Base-by-base conservation (phyloP, 1,284 basidiomycete genomes). In the Papiliotrema terrestris region DNA sequence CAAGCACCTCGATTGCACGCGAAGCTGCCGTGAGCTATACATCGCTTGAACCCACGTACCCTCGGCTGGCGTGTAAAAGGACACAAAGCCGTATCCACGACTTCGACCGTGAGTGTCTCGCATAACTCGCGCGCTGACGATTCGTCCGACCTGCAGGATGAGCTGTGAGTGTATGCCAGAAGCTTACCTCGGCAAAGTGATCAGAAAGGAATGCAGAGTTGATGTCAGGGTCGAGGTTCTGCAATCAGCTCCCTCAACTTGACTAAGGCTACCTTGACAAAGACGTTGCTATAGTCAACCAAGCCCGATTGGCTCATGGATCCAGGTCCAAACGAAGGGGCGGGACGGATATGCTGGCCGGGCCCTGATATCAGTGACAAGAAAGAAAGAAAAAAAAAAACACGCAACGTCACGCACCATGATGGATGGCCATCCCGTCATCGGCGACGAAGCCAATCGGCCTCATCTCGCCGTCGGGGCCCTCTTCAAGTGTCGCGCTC, bases 81-180 rank as follows among this genome's bases (percentile, higher is more conserved):
- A 91, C 55, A 97, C 94, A 69, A 97, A 98, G n/a, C 93, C 93
- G 69, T 95, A 97, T 5, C 91, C 91, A 55, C 90, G 86, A 72
- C 88, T 90, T 52, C 88, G 84, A 22, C 89, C 88, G 49, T 69
- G 79, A 63, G 92, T 87, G 67, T 92, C 92, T 23, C 90, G 84
- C 93, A 96, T 96, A 48, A 97, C 90, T 55, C 91, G 85, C 25
- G 92, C 92, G 71, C 91, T 91, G 57, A 91, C 86, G 54, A 93
- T 90, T 74, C 87, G 84, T 42, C 90, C 91, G 68, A 86, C 89
- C 85, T 89, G 66, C 6, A 11, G 1, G 49, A 20, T 46, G 41
- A 57, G 42, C 26, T 41, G 15, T 13, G 26, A 14, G 29, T 23
- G 8, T 26, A 42, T 42, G 11, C 26, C 5, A 8, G 15, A 32